phyloP scores from a whole-genome alignment of 2,329 filamentous ascomycete species.

The Cytospora chrysosperma region DNA sequence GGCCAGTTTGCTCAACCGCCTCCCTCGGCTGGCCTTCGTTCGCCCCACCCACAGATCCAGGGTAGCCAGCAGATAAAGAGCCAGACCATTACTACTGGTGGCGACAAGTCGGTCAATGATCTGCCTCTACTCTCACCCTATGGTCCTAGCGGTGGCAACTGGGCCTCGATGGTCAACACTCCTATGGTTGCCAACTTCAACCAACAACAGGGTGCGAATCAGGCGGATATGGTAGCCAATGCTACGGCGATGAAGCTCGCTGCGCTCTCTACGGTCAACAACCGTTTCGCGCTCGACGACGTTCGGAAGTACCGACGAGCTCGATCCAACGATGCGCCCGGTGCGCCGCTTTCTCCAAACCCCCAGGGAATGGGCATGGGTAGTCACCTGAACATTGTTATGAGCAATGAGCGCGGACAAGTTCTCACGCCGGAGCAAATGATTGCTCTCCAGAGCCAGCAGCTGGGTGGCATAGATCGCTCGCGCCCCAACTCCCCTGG shows the following conservation, averaged over 20 bases:
- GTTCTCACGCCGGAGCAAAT: constrained; percentile 83
- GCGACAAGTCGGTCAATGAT: constrained; percentile 69
- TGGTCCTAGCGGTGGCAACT: constrained; percentile 79
- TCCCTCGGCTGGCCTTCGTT: constrained; percentile 72
- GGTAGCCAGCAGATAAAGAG: constrained; percentile 74
- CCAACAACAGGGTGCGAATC: constrained; percentile 61
- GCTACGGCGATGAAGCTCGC: constrained; percentile 99
- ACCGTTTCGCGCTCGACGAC: constrained; percentile 94
- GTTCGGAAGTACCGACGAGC: constrained; percentile 93
- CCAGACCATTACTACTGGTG: constrained; percentile 74
- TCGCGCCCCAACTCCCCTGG: constrained; percentile 90
- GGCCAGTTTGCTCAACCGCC: constrained; percentile 90
- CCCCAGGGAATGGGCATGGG: constrained; percentile 57
- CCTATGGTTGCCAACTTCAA: constrained; percentile 90
- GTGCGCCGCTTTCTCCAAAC: constrained; percentile 61
- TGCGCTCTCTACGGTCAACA: constrained; percentile 95
- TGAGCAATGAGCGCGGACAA: constrained; percentile 93
- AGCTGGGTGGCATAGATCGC: constrained; percentile 64
- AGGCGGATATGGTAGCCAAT: constrained; percentile 98
- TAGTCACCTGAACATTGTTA: constrained; percentile 68
- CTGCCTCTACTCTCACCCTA: constrained; percentile 86
- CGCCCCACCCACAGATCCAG: constrained; percentile 70
- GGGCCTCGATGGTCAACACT: constrained; percentile 98
- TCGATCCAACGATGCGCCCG: constrained; percentile 80
- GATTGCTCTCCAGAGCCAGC: constrained; percentile 66